Conservation (phyloP, 176 grass and related monocot genomes). For the Aegilops umbellulata region DNA sequence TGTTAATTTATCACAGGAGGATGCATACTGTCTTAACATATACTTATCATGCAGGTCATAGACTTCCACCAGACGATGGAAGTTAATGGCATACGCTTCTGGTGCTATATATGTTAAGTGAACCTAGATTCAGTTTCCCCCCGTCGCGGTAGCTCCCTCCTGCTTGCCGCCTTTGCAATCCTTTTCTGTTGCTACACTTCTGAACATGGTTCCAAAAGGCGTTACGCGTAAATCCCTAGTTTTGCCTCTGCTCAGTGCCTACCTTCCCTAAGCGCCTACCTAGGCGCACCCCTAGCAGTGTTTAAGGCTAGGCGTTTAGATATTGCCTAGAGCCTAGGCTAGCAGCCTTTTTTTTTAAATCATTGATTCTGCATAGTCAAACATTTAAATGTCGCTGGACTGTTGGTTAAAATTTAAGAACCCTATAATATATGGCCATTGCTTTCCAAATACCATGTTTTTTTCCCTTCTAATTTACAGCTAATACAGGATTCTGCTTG, state of each 20-base stretch:
- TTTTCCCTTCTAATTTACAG: neutral
- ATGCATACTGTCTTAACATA: neutral
- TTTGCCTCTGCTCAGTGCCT: too few relatives aligned
- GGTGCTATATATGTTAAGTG: slow-evolving; percentile 63
- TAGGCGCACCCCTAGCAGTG: too few relatives aligned
- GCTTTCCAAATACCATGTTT: neutral
- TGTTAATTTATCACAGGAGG: neutral
- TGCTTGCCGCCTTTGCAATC: neutral
- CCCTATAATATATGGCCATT: neutral
- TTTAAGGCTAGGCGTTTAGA: too few relatives aligned
- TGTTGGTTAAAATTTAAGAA: neutral
- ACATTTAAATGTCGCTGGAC: neutral
- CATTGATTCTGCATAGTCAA: neutral
- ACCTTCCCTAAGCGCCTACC: too few relatives aligned
- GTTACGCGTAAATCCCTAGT: too few relatives aligned
- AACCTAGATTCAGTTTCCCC: neutral
- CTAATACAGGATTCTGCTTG: neutral
- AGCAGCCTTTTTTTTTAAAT: too few relatives aligned
- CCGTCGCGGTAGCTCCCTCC: neutral
- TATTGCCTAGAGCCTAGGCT: too few relatives aligned
- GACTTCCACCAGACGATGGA: slow-evolving; percentile 94
- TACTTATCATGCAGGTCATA: slow-evolving; percentile 52
- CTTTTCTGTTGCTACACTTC: neutral
- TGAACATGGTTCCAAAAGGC: neutral
- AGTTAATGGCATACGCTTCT: slow-evolving; percentile 94